Conservation (phyloP, 306 rosid genomes). For the Citrullus amarus region DNA sequence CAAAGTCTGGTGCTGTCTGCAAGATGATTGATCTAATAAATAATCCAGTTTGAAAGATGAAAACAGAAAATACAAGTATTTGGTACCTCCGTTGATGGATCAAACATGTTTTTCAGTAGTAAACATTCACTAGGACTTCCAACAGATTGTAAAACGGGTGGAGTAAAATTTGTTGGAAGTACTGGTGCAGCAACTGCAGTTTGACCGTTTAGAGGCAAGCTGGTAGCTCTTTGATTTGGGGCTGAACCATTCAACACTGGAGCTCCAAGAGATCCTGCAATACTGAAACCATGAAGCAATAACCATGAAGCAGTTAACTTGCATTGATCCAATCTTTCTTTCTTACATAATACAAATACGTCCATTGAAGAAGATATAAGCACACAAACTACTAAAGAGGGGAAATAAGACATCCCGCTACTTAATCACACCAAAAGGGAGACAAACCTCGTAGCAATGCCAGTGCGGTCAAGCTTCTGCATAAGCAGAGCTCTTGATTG, state of each 20-base stretch:
- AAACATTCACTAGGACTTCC: slow-evolving; percentile 89
- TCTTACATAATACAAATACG: background rate
- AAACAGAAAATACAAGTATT: slow-evolving; percentile 9
- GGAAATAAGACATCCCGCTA: background rate
- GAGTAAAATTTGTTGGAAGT: slow-evolving; percentile 39
- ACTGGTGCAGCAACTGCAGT: slow-evolving; percentile 30
- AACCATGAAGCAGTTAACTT: slow-evolving; percentile 1
- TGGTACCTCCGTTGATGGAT: slow-evolving; percentile 81
- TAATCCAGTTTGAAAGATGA: background rate
- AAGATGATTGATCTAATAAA: slow-evolving; percentile 13
- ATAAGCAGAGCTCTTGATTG: slow-evolving; percentile 92
- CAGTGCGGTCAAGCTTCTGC: slow-evolving; percentile 91
- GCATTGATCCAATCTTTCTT: background rate
- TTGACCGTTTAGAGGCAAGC: slow-evolving; percentile 58
- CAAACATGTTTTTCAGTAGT: slow-evolving; percentile 88
- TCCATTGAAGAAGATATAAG: background rate
- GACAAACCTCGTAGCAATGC: slow-evolving; percentile 66
- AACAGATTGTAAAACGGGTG: slow-evolving; percentile 46
- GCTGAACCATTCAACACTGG: slow-evolving; percentile 61
- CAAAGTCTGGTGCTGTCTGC: slow-evolving; percentile 88
- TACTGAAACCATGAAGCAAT: slow-evolving; percentile 34
- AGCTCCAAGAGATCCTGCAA: slow-evolving; percentile 51
- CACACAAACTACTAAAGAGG: background rate
- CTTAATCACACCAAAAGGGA: background rate
- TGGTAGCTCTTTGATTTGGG: slow-evolving; percentile 37